These are phyloP conservation scores for Phycomyces blakesleeanus DNA, from an alignment of 192 early-diverging fungal genomes.

Conservation along the genomic window DNA sequence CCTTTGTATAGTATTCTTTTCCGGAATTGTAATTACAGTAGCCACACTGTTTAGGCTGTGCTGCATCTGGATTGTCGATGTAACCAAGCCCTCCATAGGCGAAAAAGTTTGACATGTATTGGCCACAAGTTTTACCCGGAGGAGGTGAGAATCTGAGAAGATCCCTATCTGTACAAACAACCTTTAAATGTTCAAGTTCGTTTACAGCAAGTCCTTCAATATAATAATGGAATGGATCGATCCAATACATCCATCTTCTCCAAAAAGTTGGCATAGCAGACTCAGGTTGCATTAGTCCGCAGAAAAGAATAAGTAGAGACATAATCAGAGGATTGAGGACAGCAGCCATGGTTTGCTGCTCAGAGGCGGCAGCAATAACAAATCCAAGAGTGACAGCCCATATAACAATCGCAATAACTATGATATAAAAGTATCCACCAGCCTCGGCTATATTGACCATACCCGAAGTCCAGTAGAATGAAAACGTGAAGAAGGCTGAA, in stretches of 20 bases:
- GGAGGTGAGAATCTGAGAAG: conserved; percentile 53
- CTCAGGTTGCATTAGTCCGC: conserved; percentile 64
- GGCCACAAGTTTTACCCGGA: conserved; percentile 53
- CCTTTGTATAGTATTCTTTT: conserved; percentile 47
- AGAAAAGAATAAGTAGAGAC: conserved; percentile 64
- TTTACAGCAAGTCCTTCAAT: conserved; percentile 61
- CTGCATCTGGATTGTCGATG: conserved; percentile 9
- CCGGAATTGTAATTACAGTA: conserved; percentile 59
- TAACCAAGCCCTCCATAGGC: conserved; percentile 8
- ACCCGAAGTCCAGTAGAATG: conserved; percentile 74
- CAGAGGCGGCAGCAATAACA: conserved; percentile 63
- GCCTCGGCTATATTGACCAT: conserved; percentile 44
- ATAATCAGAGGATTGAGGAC: conserved; percentile 68
- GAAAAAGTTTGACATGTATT: conserved; percentile 38
- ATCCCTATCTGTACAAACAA: conserved; percentile 49
- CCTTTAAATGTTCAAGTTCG: conserved; percentile 47
- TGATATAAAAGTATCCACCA: conserved; percentile 62
- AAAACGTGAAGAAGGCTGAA: conserved; percentile 62
- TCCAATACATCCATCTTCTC: conserved; percentile 63
- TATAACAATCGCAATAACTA: conserved; percentile 56
- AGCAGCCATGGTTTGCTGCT: conserved; percentile 52
- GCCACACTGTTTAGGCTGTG: conserved; percentile 39
- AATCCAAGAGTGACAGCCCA: conserved; percentile 71
- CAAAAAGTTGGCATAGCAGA: conserved; percentile 63
- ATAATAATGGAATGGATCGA: conserved; percentile 64